Conservation (phyloP, 2,329 filamentous ascomycete species). For the Beauveria asiatica region DNA sequence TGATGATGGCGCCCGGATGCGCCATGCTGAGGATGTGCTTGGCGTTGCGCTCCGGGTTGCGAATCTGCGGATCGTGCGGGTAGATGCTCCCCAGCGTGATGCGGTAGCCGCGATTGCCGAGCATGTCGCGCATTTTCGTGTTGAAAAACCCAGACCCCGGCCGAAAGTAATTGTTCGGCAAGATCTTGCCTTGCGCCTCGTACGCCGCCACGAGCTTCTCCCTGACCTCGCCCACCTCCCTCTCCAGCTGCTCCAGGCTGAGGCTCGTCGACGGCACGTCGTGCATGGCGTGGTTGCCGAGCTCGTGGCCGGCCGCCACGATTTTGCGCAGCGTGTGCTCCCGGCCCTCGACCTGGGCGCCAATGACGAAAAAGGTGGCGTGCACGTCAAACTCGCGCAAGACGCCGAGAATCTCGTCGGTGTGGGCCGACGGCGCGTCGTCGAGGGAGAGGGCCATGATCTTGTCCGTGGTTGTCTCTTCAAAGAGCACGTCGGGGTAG, state of each 20-base stretch:
- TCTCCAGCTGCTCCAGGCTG: constrained; percentile 46
- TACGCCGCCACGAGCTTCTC: constrained; percentile 50
- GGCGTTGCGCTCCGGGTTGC: constrained; percentile 60
- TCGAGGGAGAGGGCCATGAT: constrained; percentile 79
- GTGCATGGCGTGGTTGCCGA: constrained; percentile 84
- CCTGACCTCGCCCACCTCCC: constrained; percentile 59
- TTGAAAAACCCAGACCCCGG: constrained; percentile 83
- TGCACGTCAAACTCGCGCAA: constrained; percentile 57
- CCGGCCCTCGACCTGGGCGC: constrained; percentile 54
- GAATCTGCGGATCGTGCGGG: constrained; percentile 84
- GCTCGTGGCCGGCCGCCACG: constrained; percentile 56
- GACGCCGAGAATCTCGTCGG: constrained; percentile 58
- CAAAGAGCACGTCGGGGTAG: constrained; percentile 75
- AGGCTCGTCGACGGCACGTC: constrained; percentile 68
- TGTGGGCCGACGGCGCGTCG: constrained; percentile 70
- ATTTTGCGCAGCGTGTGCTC: constrained; percentile 48
- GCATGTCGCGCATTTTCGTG: constrained; percentile 53
- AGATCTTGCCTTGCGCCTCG: constrained; percentile 30
- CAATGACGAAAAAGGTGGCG: constrained; percentile 87
- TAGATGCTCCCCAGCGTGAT: constrained; percentile 80
- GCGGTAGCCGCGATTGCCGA: constrained; percentile 55
- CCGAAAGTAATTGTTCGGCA: constrained; percentile 61
- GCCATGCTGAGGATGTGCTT: constrained; percentile 74
- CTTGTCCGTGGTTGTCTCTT: constrained; percentile 49
- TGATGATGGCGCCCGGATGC: constrained; percentile 66